phyloP scores from a whole-genome alignment of 208 protist species.

The Trypanosoma rangeli region DNA sequence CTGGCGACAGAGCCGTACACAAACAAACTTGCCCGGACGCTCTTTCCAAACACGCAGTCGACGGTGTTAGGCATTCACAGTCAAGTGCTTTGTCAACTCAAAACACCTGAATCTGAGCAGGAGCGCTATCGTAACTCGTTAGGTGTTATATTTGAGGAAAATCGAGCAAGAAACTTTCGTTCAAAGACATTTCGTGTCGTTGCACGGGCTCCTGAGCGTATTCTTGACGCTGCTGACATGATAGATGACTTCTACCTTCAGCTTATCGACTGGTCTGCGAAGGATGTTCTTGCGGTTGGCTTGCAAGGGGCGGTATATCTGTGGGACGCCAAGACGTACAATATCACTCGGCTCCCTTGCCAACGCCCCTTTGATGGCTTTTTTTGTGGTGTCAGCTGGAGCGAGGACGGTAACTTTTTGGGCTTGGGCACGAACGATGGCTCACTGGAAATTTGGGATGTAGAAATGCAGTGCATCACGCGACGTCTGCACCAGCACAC shows the following conservation, averaged over 20 bases:
- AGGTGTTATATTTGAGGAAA: slow-evolving; percentile 83
- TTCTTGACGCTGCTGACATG: slow-evolving; percentile 98
- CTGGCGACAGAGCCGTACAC: slow-evolving; percentile 80
- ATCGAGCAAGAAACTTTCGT: slow-evolving; percentile 80
- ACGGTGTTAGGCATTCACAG: slow-evolving; percentile 66
- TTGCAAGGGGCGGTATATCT: slow-evolving; percentile 96
- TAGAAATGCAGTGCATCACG: slow-evolving; percentile 73
- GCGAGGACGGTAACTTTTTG: slow-evolving; percentile 84
- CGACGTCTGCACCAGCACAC: slow-evolving; percentile 87
- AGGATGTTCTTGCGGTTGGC: slow-evolving; percentile 94
- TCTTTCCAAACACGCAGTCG: slow-evolving; percentile 71
- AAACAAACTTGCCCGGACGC: slow-evolving; percentile 61
- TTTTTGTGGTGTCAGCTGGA: slow-evolving; percentile 95
- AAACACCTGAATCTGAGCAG: slow-evolving; percentile 35
- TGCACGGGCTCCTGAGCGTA: slow-evolving; percentile 92
- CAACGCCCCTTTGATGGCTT: slow-evolving; percentile 44
- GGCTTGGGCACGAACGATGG: slow-evolving; percentile 88
- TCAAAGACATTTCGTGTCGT: slow-evolving; percentile 87
- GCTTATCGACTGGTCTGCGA: slow-evolving; percentile 96
- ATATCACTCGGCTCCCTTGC: slow-evolving; percentile 90
- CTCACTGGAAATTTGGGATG: slow-evolving; percentile 93
- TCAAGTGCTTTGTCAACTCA: slow-evolving; percentile 23
- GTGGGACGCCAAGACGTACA: slow-evolving; percentile 96
- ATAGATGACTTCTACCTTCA: slow-evolving; percentile 99
- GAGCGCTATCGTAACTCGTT: slow-evolving; percentile 62